A percentile compares a stretch with the other conserved stretches of the same genome.
Conservation (phyloP, 202 grass and related monocot species). For the Schoenoplectus triqueter region DNA sequence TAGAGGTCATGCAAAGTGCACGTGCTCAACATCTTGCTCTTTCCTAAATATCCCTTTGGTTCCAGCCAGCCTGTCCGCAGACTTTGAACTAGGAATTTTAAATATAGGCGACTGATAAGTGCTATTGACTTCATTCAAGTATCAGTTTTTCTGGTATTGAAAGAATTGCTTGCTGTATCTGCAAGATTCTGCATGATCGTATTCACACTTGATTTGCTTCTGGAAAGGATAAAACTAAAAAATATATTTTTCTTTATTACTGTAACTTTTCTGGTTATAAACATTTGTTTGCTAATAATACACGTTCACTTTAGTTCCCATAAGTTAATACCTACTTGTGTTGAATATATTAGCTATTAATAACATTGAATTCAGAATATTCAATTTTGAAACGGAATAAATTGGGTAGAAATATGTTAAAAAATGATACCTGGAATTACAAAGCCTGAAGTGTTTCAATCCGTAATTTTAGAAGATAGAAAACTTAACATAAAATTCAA, state of each 20-base stretch:
- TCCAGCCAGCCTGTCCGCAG: background rate
- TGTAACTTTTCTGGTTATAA: background rate
- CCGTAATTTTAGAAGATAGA: background rate
- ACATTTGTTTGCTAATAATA: background rate
- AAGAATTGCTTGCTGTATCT: background rate
- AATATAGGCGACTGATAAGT: background rate
- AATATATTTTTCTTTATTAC: background rate
- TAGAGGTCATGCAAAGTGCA: background rate
- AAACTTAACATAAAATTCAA: background rate
- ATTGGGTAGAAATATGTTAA: background rate
- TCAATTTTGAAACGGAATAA: background rate
- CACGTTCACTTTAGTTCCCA: background rate
- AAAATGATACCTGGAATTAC: slow-evolving; percentile 5
- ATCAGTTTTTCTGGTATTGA: background rate
- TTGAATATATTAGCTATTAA: background rate
- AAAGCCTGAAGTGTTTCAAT: background rate
- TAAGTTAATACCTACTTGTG: background rate
- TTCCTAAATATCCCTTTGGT: background rate
- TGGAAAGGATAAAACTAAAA: background rate
- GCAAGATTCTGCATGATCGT: background rate
- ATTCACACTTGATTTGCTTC: background rate
- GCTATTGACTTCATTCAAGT: background rate
- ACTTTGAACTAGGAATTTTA: background rate
- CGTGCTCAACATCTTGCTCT: background rate
- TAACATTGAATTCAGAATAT: background rate